Evolutionary conservation across 768 basidiomycete species (phyloP).

Genomic region (Suillus subalutaceus): DNA sequence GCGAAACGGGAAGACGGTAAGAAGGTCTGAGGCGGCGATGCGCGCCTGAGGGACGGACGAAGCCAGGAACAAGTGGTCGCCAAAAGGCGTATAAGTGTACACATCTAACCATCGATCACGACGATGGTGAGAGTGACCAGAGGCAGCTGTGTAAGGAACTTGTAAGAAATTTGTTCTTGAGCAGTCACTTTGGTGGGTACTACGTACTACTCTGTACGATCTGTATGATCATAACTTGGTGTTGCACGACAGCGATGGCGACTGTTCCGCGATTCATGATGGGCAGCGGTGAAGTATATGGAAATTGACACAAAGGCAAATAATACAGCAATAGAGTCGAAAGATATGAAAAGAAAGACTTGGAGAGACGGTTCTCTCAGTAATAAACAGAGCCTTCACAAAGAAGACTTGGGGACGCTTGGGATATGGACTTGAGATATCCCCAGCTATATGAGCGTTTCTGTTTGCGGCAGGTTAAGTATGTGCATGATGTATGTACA

Average conservation of each 20-base stretch:
- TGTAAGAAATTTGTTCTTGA: constrained; percentile 13
- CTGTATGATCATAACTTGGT: constrained; percentile 62
- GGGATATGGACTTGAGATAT: not conserved
- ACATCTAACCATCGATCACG: constrained; percentile 68
- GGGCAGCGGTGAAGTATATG: constrained; percentile 10
- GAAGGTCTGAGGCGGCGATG: constrained; percentile 60
- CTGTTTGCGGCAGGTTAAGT: not conserved
- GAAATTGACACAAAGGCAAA: constrained; percentile 20
- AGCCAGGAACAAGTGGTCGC: constrained; percentile 66
- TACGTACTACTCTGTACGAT: constrained; percentile 50
- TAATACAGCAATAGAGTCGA: constrained; percentile 22
- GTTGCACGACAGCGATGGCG: constrained; percentile 70
- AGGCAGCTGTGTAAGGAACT: constrained; percentile 36
- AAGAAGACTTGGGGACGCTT: constrained; percentile 5
- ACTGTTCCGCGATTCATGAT: constrained; percentile 59
- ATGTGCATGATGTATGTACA: not conserved
- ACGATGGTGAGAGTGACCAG: constrained; percentile 49
- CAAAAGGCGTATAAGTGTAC: constrained; percentile 64
- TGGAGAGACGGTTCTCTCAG: not conserved
- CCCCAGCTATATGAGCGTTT: constrained; percentile 23
- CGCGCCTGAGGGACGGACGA: constrained; percentile 62
- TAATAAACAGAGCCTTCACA: not conserved
- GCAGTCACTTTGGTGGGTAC: constrained; percentile 7
- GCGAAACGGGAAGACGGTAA: constrained; percentile 54
- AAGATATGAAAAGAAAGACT: constrained; percentile 9